phyloP scores from a whole-genome alignment of 805 yeast species.

The Nakazawaea holstii region DNA sequence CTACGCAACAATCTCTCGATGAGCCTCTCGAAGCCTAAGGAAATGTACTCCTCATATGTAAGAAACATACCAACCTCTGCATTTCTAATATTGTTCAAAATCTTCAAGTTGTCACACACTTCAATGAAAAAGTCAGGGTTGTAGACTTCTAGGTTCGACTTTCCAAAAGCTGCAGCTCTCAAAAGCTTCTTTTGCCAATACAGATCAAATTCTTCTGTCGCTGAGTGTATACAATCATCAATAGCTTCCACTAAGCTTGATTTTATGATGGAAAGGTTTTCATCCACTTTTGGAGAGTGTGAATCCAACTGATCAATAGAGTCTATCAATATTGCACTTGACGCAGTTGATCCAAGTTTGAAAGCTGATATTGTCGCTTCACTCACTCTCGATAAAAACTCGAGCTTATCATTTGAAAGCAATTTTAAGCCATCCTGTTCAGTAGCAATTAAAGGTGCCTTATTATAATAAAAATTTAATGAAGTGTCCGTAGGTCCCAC shows the following conservation, averaged over 20 bases:
- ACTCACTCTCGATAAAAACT: conserved; percentile 61
- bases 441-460: conserved; percentile 37
- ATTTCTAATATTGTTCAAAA: conserved; percentile 64
- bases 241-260: conserved; percentile 54
- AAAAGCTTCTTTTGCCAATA: conserved; percentile 76
- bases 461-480: conserved; percentile 45
- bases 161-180: conserved; percentile 84
- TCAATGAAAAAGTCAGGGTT: conserved; percentile 59
- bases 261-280: conserved; percentile 55
- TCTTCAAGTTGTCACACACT: conserved; percentile 56
- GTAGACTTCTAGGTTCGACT: conserved; percentile 48
- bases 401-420: conserved; percentile 51
- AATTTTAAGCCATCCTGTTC: conserved; percentile 69
- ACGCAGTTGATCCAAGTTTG: conserved; percentile 76
- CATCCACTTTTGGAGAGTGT: conserved; percentile 78
- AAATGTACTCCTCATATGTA: conserved; percentile 49
- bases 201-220: conserved; percentile 72
- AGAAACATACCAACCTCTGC: conserved; percentile 63
- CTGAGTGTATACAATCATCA: conserved; percentile 64
- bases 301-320: conserved; percentile 61
- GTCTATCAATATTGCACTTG: conserved; percentile 79
- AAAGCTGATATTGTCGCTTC: conserved; percentile 55
- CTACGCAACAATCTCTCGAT: conserved; percentile 54
- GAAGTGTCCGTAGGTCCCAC: conserved; percentile 66
- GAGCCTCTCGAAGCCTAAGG: conserved; percentile 50